Evolutionary conservation across 495 filamentous ascomycete genomes (phyloP), one percentile per base, ranked within the genome.

Genomic region (Jackrogersella multiformis): DNA sequence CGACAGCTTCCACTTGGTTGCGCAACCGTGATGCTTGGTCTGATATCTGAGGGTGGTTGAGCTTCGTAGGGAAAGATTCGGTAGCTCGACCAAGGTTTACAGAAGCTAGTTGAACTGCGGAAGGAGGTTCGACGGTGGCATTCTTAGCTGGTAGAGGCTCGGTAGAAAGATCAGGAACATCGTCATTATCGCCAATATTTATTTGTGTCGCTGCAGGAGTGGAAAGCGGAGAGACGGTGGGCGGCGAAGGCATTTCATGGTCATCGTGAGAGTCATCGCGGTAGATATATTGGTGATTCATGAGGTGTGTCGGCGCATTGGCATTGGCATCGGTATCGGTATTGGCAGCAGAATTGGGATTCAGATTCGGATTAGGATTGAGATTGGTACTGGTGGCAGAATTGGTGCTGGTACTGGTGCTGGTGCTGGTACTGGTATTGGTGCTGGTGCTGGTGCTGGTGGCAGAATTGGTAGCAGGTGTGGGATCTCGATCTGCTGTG

Each of bases 191-290:
- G 49, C 64, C 70, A 32, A 73, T 38, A 12, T 75, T 75, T 9
- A 71, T 42, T 39, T 71, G 61, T 0, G 73, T 75, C n/a, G 67
- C 73, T 5, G 73, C 73, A 2, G 73, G 73, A n/a, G 73, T 75
- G 30, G 73, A 75, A 35, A 75, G 56, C 10, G 73, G 73, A 21
- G 73, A 75, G 6, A 75, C 73, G 10, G 73, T 75, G 28, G 73
- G 73, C 7, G 73, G 73, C 18, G 73, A 75, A 0, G 67, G 73
- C 68, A 75, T 70, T 8, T 70, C 69, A 44, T 61, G 18, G n/a
- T 62, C 13, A 32, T 71, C 73, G 15, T 63, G 57, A 46, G 39
- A 32, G 9, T 66, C 68, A 10, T 71, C 58, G 57, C 63, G 63
- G 39, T 59, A 67, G 10, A 13, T 30, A 36, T 67, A 36, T 48